These are phyloP conservation scores for Ophiosphaerella korrae DNA, from an alignment of 2,329 filamentous ascomycete species.

Conservation along the genomic window DNA sequence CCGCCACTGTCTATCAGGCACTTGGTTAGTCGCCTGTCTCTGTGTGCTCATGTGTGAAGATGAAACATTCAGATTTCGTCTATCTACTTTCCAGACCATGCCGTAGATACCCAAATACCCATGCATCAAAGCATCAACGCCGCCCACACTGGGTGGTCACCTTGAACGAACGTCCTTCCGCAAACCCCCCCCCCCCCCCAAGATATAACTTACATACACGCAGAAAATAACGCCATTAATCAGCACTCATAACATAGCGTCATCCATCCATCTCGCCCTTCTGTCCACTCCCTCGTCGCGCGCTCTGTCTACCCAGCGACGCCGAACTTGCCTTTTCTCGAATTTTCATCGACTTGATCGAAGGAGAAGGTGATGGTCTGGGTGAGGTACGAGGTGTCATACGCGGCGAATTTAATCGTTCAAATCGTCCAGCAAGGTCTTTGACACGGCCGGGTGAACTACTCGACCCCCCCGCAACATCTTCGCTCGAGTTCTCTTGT, in stretches of 20 bases:
- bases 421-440: slow-evolving; percentile 38
- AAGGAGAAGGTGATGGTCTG: slow-evolving; percentile 22
- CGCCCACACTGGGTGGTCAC: too few relatives aligned
- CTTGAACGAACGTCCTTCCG: too few relatives aligned
- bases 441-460: slow-evolving; percentile 31
- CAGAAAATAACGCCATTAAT: background rate
- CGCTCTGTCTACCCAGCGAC: slow-evolving; percentile 13
- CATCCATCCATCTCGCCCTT: slow-evolving; percentile 9
- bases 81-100: too few relatives aligned
- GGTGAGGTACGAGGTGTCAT: slow-evolving; percentile 17
- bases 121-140: too few relatives aligned
- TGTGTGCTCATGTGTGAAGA: too few relatives aligned
- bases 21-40: too few relatives aligned
- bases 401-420: slow-evolving; percentile 25
- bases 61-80: too few relatives aligned
- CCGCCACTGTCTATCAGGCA: too few relatives aligned
- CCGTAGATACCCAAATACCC: too few relatives aligned
- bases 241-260: background rate
- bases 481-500: slow-evolving; percentile 19
- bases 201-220: slow-evolving; percentile 1
- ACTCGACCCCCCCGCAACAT: slow-evolving; percentile 1
- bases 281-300: background rate
- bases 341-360: slow-evolving; percentile 35
- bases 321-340: slow-evolving; percentile 20
- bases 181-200: too few relatives aligned